Conservation (phyloP, 495 filamentous ascomycete species). For the Gamarada debralockiae region DNA sequence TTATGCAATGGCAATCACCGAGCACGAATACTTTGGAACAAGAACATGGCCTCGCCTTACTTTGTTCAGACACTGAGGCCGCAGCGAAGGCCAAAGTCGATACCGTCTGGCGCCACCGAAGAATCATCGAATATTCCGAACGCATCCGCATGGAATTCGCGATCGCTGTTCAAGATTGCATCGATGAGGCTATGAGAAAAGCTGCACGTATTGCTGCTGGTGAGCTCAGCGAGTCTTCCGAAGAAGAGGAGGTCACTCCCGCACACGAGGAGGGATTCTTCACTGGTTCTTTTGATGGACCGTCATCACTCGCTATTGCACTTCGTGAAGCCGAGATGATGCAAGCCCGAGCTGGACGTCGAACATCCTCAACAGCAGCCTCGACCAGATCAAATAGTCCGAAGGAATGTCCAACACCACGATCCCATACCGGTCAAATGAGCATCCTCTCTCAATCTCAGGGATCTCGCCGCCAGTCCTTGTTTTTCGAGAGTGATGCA, state of each 20-base stretch:
- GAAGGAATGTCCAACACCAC: conserved; percentile 84
- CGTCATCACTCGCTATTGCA: conserved; percentile 54
- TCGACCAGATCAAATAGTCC: conserved; percentile 84
- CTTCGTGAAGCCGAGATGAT: conserved; percentile 39
- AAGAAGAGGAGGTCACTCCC: conserved; percentile 38
- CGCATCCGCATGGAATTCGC: conserved; percentile 91
- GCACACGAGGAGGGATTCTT: conserved; percentile 44
- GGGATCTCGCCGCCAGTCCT: conserved; percentile 62
- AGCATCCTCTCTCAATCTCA: conserved; percentile 55
- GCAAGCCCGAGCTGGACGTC: conserved; percentile 27
- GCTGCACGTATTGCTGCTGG: conserved; percentile 84
- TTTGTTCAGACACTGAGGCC: conserved; percentile 84
- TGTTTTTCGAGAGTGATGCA: conserved; percentile 74
- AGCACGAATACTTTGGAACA: conserved; percentile 88
- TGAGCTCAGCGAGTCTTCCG: conserved; percentile 69
- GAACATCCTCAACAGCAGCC: conserved; percentile 38
- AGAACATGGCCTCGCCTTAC: conserved; percentile 82
- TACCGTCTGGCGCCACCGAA: conserved; percentile 82
- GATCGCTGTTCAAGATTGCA: conserved; percentile 88
- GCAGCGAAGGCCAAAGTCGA: conserved; percentile 86
- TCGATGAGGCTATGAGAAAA: conserved; percentile 86
- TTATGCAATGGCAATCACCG: conserved; percentile 92
- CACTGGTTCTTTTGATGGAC: conserved; percentile 50
- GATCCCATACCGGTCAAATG: conserved; percentile 72
- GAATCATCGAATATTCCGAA: conserved; percentile 94